Evolutionary conservation across 192 early-diverging fungal species (phyloP).

Genomic region (Rhizophlyctis rosea): DNA sequence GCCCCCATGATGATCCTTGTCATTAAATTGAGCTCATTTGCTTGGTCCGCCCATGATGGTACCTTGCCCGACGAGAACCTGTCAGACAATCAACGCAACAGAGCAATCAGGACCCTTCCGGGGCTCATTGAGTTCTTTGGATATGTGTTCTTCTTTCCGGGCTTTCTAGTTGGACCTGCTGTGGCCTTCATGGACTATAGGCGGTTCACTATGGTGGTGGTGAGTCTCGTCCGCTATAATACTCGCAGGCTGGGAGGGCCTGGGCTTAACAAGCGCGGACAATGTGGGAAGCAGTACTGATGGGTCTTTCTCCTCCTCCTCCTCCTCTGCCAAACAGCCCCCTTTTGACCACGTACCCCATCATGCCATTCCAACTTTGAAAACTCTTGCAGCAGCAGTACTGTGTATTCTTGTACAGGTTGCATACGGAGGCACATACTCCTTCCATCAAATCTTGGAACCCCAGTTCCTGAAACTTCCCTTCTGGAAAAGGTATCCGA

Average conservation of each 20-base stretch:
- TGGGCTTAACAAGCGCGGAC: no score
- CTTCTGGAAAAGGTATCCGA: not conserved
- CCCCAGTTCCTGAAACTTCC: not conserved
- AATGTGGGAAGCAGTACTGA: slow-evolving; percentile 1
- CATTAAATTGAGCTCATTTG: slow-evolving; percentile 85
- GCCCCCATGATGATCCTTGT: slow-evolving; percentile 76
- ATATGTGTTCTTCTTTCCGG: slow-evolving; percentile 81
- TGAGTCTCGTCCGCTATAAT: not conserved
- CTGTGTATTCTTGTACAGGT: not conserved
- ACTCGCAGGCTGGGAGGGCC: not conserved
- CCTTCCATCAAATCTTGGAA: not conserved
- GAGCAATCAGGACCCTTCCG: slow-evolving; percentile 44
- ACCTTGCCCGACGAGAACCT: slow-evolving; percentile 1
- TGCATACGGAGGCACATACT: not conserved
- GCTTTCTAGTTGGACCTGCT: slow-evolving; percentile 79
- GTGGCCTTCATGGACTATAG: slow-evolving; percentile 65
- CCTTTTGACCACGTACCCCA: slow-evolving; percentile 30
- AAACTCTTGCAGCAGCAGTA: slow-evolving; percentile 20
- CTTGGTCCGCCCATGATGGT: slow-evolving; percentile 70
- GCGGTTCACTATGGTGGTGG: slow-evolving; percentile 49
- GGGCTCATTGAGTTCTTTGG: slow-evolving; percentile 52
- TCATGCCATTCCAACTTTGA: slow-evolving; percentile 12
- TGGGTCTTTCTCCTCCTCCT: no score
- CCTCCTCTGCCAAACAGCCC: slow-evolving; percentile 3
- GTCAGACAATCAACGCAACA: slow-evolving; percentile 47